phyloP scores from a whole-genome alignment of 192 early-diverging fungal genomes.

The Linnemannia exigua region DNA sequence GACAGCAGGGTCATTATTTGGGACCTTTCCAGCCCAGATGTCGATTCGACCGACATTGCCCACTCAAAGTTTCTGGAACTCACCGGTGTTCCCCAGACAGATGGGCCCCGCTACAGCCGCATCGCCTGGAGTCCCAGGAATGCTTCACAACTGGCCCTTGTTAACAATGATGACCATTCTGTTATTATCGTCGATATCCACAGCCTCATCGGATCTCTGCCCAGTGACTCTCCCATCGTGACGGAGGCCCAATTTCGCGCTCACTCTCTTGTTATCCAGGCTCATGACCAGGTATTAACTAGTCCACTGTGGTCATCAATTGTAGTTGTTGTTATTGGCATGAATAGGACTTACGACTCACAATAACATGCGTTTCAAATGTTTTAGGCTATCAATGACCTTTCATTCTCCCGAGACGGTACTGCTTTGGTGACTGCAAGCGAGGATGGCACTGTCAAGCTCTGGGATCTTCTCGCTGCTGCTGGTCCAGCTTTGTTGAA shows the following conservation, averaged over 20 bases:
- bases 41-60: slow-evolving; percentile 45
- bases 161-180: slow-evolving; percentile 59
- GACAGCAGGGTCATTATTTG: slow-evolving; percentile 52
- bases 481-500: slow-evolving; percentile 22
- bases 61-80: slow-evolving; percentile 55
- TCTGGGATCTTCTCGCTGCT: slow-evolving; percentile 37
- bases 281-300: slow-evolving; percentile 52
- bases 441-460: slow-evolving; percentile 55
- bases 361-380: neutral
- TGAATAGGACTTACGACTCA: neutral
- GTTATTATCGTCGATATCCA: slow-evolving; percentile 48
- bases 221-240: slow-evolving; percentile 11
- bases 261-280: slow-evolving; percentile 43
- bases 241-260: slow-evolving; percentile 45
- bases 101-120: slow-evolving; percentile 55
- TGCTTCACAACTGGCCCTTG: slow-evolving; percentile 54
- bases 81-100: slow-evolving; percentile 23
- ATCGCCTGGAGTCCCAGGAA: slow-evolving; percentile 59
- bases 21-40: slow-evolving; percentile 47
- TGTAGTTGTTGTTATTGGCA: too few species aligned
- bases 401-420: slow-evolving; percentile 61
- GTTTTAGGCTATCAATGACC: slow-evolving; percentile 55
- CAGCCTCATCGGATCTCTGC: slow-evolving; percentile 33
- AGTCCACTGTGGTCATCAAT: neutral
- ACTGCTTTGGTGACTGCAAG: slow-evolving; percentile 60